Evolutionary conservation across 768 basidiomycete species (phyloP), one percentile per base, ranked within the genome.

Genomic region (Russula vinacea): DNA sequence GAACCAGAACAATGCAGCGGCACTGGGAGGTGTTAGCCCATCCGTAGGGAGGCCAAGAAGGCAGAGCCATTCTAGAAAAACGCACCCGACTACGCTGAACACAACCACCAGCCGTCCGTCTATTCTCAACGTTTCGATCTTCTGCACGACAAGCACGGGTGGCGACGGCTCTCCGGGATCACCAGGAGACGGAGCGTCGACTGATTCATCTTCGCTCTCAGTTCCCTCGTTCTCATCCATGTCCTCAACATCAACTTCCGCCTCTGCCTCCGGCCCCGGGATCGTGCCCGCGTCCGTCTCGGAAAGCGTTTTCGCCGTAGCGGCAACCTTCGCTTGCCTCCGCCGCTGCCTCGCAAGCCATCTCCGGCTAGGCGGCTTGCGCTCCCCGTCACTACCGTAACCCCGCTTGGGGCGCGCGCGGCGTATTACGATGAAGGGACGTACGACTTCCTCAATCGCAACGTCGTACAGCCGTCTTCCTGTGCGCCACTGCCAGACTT

Each of bases 401-500:
- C 64, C 66, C 7, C 71, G 68, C 67, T 72, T 71, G 26, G 67
- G 68, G 62, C 72, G 76, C 60, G 71, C 71, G 19, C 74, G 72
- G 57, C 72, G 70, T 26, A 81, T 78, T 33, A 70, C 73, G 50
- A 82, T 72, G 67, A 73, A 76, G 5, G 79, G 77, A 51, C 71
- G 69, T 1, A 81, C 76, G 2, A 67, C 62, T 0, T 76, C 73
- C 16, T 70, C 63, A 22, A 95, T 77, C 5, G 74, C 69, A 11
- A 96, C 75, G 44, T 85, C 81, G 35, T 77, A 76, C 40, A 80
- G 73, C 42, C 84, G 71, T 40, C 69, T 68, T 0, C 94, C 94
- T 0, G 78, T 77, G 74, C 86, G 81, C 86, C 89, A 92, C 66
- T 91, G 82, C 91, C 91, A 95, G 9, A 92, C 65, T 70, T 87